Conservation (phyloP, 2,329 filamentous ascomycete species). For the Myriangium duriaei region DNA sequence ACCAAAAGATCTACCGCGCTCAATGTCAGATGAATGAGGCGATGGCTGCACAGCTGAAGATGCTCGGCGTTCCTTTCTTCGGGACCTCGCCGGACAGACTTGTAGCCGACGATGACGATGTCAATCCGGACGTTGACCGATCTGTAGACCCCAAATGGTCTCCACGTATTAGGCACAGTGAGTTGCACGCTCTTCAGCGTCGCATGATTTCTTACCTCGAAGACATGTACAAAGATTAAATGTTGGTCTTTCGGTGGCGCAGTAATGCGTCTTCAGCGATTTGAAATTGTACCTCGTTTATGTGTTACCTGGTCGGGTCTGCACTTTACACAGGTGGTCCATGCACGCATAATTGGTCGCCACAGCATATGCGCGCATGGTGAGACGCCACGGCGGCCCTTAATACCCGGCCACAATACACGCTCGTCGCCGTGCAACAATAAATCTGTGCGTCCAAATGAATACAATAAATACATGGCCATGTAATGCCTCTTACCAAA, state of each 20-base stretch:
- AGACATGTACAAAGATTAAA: slow-evolving; percentile 27
- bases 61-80: slow-evolving; percentile 50
- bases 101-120: slow-evolving; percentile 9
- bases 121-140: slow-evolving; percentile 6
- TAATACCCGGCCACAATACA: background rate
- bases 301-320: no score
- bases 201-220: slow-evolving; percentile 28
- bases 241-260: background rate
- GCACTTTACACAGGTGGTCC: background rate
- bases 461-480: background rate
- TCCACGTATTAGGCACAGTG: slow-evolving; percentile 19
- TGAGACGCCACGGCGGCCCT: background rate
- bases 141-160: slow-evolving; percentile 17
- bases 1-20: slow-evolving; percentile 50
- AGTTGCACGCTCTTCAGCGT: slow-evolving; percentile 22
- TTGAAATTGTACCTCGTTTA: no score
- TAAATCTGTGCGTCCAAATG: background rate
- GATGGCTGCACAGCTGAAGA: slow-evolving; percentile 43
- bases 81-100: slow-evolving; percentile 26
- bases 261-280: no score
- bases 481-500: no score
- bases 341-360: background rate
- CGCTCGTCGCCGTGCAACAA: background rate
- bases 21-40: slow-evolving; percentile 47
- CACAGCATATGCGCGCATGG: background rate